Percentiles rank a stretch among this genome's conserved stretches.
phyloP scores from a whole-genome alignment of 257 asterid genomes.

The Solanum pinnatisectum region DNA sequence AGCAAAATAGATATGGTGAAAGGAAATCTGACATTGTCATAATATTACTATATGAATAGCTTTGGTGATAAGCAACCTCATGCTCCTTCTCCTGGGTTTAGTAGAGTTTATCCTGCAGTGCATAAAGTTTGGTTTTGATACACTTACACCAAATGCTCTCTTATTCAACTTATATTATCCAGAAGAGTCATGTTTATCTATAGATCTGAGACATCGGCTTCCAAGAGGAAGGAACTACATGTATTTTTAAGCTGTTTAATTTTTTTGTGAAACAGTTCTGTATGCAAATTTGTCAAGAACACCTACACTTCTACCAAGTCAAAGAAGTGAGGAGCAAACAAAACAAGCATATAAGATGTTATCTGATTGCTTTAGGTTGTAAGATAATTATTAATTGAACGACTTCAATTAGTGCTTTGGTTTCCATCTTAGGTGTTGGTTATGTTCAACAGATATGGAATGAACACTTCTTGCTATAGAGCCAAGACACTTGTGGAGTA shows the following conservation, averaged over 20 bases:
- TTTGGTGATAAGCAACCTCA: not conserved
- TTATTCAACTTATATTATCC: not conserved
- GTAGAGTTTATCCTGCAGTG: not conserved
- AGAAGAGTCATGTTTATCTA: not conserved
- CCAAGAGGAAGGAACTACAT: not conserved
- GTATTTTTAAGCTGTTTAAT: not conserved
- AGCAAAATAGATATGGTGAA: not conserved
- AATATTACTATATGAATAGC: not conserved
- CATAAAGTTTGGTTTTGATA: not conserved
- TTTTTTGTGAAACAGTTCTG: conserved; percentile 40
- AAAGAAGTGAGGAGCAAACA: conserved; percentile 64
- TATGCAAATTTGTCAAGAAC: conserved; percentile 50
- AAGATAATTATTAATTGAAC: not conserved
- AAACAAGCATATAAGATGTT: conserved; percentile 58
- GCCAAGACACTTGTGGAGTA: conserved; percentile 67
- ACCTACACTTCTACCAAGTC: conserved; percentile 62
- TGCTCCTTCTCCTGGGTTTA: not conserved
- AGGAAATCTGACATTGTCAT: not conserved
- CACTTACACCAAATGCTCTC: not conserved
- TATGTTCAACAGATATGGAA: conserved; percentile 50
- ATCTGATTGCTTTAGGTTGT: conserved; percentile 70
- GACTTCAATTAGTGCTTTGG: not conserved
- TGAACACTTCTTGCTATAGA: conserved; percentile 46
- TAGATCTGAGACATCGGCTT: not conserved
- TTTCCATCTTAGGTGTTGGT: conserved; percentile 8